Evolutionary conservation across 2,329 filamentous ascomycete species (phyloP).

Genomic region (Curvularia sp.): DNA sequence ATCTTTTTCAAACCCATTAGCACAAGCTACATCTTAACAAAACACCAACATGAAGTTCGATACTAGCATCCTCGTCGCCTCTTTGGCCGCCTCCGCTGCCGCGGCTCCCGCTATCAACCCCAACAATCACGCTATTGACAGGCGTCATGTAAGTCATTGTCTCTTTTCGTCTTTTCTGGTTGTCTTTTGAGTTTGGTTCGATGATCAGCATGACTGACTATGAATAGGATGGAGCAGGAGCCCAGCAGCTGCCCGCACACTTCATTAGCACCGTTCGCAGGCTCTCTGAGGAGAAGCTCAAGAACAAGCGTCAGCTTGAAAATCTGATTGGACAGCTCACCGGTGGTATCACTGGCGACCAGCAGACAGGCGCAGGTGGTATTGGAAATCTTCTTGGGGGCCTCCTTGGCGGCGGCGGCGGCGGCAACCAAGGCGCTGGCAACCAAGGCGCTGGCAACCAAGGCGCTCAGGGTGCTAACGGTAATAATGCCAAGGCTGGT

Average conservation of each 20-base stretch:
- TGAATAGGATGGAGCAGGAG: conserved; percentile 26
- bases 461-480: background rate
- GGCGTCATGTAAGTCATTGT: conserved; percentile 33
- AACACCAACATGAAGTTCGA: conserved; percentile 40
- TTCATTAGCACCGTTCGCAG: conserved; percentile 32
- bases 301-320: conserved; percentile 39
- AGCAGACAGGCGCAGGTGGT: conserved; percentile 11
- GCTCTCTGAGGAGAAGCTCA: conserved; percentile 31
- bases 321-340: conserved; percentile 30
- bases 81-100: conserved; percentile 35
- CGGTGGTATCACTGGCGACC: conserved; percentile 11
- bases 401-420: conserved; percentile 4
- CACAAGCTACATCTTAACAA: conserved; percentile 1
- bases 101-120: conserved; percentile 37
- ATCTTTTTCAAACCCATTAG: background rate
- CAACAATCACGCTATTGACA: conserved; percentile 19
- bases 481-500: conserved; percentile 14
- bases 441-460: background rate
- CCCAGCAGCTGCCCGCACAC: conserved; percentile 34
- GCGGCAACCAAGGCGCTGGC: background rate
- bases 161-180: background rate
- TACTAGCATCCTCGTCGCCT: conserved; percentile 34
- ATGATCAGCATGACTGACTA: background rate
- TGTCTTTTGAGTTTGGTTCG: no score
- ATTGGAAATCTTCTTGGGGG: conserved; percentile 12